Conservation (phyloP, 164 flowering plant genomes). For the Dillenia turbinata region DNA sequence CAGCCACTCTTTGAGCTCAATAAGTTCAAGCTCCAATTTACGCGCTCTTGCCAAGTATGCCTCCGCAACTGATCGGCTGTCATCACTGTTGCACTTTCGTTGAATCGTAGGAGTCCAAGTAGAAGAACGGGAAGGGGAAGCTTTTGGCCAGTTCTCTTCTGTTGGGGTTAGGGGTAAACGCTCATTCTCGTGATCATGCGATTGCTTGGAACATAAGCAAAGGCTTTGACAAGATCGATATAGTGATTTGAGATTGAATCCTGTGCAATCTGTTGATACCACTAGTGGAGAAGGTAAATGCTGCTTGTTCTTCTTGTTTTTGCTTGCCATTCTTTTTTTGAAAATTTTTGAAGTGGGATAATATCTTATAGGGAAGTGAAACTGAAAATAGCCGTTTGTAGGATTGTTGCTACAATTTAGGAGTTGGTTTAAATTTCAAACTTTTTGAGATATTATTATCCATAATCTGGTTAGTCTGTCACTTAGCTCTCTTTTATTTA, state of each 20-base stretch:
- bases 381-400: too few relatives aligned
- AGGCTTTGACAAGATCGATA: slow-evolving; percentile 8
- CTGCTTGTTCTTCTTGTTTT: slow-evolving; percentile 1
- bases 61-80: slow-evolving; percentile 7
- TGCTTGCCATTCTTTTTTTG: slow-evolving; percentile 1
- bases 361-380: too few relatives aligned
- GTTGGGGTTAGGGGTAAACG: background rate
- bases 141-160: too few relatives aligned
- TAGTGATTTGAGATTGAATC: slow-evolving; percentile 5
- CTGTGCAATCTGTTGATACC: slow-evolving; percentile 10
- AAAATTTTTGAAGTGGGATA: too few relatives aligned
- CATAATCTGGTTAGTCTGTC: too few relatives aligned
- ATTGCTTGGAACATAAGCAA: slow-evolving; percentile 2
- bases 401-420: too few relatives aligned
- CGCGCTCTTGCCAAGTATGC: slow-evolving; percentile 8
- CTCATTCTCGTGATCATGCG: background rate
- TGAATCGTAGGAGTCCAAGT: background rate
- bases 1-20: slow-evolving; percentile 12
- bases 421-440: too few relatives aligned
- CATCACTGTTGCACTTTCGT: slow-evolving; percentile 5
- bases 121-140: background rate
- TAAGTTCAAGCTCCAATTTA: slow-evolving; percentile 12
- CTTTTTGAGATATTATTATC: too few relatives aligned
- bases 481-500: too few relatives aligned
- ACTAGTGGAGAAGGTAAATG: slow-evolving; percentile 5